Evolutionary conservation across 371 early-diverging fungal genomes (phyloP).

Genomic region (Smittium mucronatum): DNA sequence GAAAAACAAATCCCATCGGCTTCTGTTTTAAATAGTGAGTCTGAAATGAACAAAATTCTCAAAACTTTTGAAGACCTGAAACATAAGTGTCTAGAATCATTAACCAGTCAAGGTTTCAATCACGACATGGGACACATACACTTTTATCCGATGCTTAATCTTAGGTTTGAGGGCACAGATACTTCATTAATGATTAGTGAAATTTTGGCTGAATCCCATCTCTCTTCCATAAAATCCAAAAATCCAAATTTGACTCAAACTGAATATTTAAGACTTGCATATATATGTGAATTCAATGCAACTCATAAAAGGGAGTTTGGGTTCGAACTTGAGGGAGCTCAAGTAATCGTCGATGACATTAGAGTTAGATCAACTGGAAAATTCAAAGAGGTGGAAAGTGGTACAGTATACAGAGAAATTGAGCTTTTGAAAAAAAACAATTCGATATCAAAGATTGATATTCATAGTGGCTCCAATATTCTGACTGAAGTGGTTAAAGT

Average conservation of each 20-base stretch:
- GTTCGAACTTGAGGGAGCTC: slow-evolving; percentile 66
- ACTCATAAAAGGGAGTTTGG: slow-evolving; percentile 84
- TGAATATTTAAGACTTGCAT: slow-evolving; percentile 25
- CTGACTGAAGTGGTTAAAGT: slow-evolving; percentile 35
- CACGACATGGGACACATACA: slow-evolving; percentile 33
- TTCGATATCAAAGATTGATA: slow-evolving; percentile 12
- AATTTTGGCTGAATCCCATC: slow-evolving; percentile 31
- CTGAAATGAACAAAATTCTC: slow-evolving; percentile 33
- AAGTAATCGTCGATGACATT: slow-evolving; percentile 79
- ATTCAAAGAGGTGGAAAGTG: slow-evolving; percentile 14
- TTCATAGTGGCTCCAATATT: not conserved
- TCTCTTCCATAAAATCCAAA: slow-evolving; percentile 27
- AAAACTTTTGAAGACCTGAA: slow-evolving; percentile 39
- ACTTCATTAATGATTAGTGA: slow-evolving; percentile 83
- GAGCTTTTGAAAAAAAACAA: not conserved
- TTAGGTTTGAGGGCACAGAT: slow-evolving; percentile 90
- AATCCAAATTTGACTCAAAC: not conserved
- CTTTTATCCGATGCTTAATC: slow-evolving; percentile 61
- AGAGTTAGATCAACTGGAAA: slow-evolving; percentile 78
- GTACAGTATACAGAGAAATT: slow-evolving; percentile 24
- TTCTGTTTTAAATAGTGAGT: slow-evolving; percentile 17
- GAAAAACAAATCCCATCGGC: slow-evolving; percentile 76
- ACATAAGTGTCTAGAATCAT: slow-evolving; percentile 30
- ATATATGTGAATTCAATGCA: slow-evolving; percentile 43
- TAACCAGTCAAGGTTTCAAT: slow-evolving; percentile 53